A percentile compares a stretch with the other conserved stretches of the same genome.
phyloP scores from a whole-genome alignment of 108 stramenopile genomes.

The Nitzschia sp. region DNA sequence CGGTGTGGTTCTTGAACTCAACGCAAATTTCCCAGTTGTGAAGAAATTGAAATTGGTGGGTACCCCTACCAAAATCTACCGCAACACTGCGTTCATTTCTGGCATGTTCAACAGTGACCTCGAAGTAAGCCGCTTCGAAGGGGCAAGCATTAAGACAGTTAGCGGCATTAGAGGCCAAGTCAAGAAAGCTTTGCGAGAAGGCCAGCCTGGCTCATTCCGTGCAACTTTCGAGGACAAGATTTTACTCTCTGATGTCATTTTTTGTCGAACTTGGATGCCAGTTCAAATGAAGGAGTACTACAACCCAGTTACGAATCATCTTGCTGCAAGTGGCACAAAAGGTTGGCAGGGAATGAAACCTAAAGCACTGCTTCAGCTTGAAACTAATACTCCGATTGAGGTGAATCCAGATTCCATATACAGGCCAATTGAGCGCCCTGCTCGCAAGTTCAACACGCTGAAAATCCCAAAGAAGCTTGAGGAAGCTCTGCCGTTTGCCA shows the following conservation, averaged over 20 bases:
- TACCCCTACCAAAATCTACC: conserved; percentile 94
- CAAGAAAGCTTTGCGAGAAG: conserved; percentile 92
- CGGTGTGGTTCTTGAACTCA: conserved; percentile 92
- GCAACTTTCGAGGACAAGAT: conserved; percentile 99
- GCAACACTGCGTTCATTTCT: conserved; percentile 97
- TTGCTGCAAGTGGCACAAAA: conserved; percentile 53
- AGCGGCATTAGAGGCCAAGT: conserved; percentile 96
- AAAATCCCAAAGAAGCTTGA: conserved; percentile 90
- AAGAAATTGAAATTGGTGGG: conserved; percentile 99
- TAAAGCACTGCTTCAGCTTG: conserved; percentile 90
- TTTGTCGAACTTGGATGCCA: conserved; percentile 98
- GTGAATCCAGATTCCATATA: conserved; percentile 97
- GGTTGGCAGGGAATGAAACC: conserved; percentile 92
- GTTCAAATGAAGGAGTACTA: conserved; percentile 93
- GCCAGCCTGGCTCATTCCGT: conserved; percentile 91
- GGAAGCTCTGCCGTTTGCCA: conserved; percentile 89
- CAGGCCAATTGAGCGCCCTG: conserved; percentile 92
- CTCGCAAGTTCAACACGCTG: conserved; percentile 82
- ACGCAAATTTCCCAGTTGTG: conserved; percentile 91
- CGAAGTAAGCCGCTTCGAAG: conserved; percentile 95
- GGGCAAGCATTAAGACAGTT: conserved; percentile 94
- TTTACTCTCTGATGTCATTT: conserved; percentile 93
- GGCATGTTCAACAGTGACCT: conserved; percentile 99
- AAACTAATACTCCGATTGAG: conserved; percentile 88
- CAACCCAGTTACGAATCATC: conserved; percentile 94